A percentile compares a stretch with the other conserved stretches of the same genome.
Evolutionary conservation across 371 early-diverging fungal species (phyloP).

Genomic region (Parasitella parasitica): DNA sequence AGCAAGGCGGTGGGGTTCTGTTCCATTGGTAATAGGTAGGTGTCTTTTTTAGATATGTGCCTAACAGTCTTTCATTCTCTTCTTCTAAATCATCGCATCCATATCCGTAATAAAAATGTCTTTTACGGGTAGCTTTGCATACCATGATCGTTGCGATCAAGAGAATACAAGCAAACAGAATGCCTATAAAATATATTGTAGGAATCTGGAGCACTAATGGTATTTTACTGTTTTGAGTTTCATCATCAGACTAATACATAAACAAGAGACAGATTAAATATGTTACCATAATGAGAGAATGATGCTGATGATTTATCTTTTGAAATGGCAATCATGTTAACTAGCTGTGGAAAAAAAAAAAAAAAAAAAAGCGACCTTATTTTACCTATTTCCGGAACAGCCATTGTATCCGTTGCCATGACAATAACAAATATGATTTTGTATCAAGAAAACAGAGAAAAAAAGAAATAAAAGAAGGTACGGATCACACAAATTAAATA

Average conservation of each 20-base stretch:
- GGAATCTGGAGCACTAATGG: background rate
- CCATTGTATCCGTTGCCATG: background rate
- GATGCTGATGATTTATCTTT: background rate
- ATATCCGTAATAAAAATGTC: background rate
- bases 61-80: conserved; percentile 14
- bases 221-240: background rate
- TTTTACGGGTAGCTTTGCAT: background rate
- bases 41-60: conserved; percentile 20
- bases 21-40: conserved; percentile 44
- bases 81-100: conserved; percentile 19
- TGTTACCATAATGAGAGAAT: background rate
- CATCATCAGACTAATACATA: background rate
- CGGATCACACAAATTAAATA: background rate
- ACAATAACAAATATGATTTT: background rate
- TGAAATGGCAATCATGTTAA: background rate
- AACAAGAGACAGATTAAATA: background rate
- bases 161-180: background rate
- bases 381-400: background rate
- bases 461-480: background rate
- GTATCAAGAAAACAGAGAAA: background rate
- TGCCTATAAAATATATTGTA: background rate
- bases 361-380: background rate
- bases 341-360: background rate
- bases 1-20: conserved; percentile 22
- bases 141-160: background rate